Conservation (phyloP, 1,139 yeast species). For the Zhuliangozyma parablackwelliae region DNA sequence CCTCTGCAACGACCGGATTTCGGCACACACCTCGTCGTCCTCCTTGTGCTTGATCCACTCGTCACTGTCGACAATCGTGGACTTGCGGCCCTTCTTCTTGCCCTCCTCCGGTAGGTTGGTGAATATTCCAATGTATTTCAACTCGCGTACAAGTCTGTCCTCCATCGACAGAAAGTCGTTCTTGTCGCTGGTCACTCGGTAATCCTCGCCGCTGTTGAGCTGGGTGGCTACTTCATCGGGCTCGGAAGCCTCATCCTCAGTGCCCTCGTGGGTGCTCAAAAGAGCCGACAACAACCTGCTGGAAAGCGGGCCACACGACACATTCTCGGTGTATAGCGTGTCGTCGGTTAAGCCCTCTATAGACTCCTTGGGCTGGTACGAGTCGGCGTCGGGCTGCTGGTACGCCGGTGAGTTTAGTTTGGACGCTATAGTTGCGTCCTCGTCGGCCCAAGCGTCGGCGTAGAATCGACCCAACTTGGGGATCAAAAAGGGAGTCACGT, state of each 20-base stretch:
- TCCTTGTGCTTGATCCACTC: conserved; percentile 78
- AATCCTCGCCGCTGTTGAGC: conserved; percentile 32
- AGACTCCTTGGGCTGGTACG: conserved; percentile 60
- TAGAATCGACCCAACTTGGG: conserved; percentile 85
- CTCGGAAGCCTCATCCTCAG: conserved; percentile 20
- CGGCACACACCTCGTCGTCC: conserved; percentile 92
- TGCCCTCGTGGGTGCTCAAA: conserved; percentile 48
- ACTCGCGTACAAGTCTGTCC: conserved; percentile 80
- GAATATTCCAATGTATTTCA: conserved; percentile 86
- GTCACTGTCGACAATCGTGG: conserved; percentile 53
- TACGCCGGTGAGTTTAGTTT: conserved; percentile 37
- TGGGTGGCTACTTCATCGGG: conserved; percentile 39
- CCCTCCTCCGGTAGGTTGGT: conserved; percentile 50
- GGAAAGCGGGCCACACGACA: conserved; percentile 91
- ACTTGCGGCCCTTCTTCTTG: conserved; percentile 18
- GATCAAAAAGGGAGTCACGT: conserved; percentile 62
- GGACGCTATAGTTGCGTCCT: conserved; percentile 51
- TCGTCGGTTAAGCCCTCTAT: conserved; percentile 60
- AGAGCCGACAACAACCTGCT: conserved; percentile 82
- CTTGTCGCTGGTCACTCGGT: conserved; percentile 29
- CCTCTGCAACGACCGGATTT: conserved; percentile 67
- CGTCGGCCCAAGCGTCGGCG: conserved; percentile 82
- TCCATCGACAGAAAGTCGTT: conserved; percentile 77
- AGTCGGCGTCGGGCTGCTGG: conserved; percentile 36
- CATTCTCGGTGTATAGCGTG: conserved; percentile 61